Conservation (phyloP, 2,329 filamentous ascomycete genomes). For the Colletotrichum sp. region DNA sequence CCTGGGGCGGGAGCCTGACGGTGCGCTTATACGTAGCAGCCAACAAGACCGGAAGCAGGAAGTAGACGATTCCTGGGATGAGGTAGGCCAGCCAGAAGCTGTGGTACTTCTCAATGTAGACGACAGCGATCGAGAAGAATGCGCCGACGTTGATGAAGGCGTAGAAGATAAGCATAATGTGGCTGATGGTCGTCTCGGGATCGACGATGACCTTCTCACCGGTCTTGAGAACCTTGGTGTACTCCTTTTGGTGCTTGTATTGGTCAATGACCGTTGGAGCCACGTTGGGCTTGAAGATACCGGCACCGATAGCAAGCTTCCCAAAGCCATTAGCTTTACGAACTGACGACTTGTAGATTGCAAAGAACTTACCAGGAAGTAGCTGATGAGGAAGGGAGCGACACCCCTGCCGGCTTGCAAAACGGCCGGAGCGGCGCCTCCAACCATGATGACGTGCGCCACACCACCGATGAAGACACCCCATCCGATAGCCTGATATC, state of each 20-base stretch:
- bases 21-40: conserved; percentile 63
- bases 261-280: conserved; percentile 73
- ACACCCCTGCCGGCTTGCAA: conserved; percentile 51
- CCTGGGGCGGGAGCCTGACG: conserved; percentile 60
- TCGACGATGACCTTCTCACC: conserved; percentile 74
- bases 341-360: neutral
- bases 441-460: conserved; percentile 72
- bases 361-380: conserved; percentile 39
- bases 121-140: conserved; percentile 56
- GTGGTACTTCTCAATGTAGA: conserved; percentile 57
- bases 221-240: conserved; percentile 53
- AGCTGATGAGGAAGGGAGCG: conserved; percentile 65
- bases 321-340: neutral
- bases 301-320: conserved; percentile 64
- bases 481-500: conserved; percentile 74
- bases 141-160: conserved; percentile 60
- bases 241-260: conserved; percentile 41
- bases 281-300: conserved; percentile 75
- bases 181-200: conserved; percentile 66
- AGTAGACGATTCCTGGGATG: conserved; percentile 57
- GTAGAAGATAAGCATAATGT: conserved; percentile 72
- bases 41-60: conserved; percentile 63
- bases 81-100: conserved; percentile 55
- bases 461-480: conserved; percentile 71
- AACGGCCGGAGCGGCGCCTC: conserved; percentile 56